Evolutionary conservation across 768 basidiomycete species (phyloP).

Genomic region (Naganishia vishniacii): DNA sequence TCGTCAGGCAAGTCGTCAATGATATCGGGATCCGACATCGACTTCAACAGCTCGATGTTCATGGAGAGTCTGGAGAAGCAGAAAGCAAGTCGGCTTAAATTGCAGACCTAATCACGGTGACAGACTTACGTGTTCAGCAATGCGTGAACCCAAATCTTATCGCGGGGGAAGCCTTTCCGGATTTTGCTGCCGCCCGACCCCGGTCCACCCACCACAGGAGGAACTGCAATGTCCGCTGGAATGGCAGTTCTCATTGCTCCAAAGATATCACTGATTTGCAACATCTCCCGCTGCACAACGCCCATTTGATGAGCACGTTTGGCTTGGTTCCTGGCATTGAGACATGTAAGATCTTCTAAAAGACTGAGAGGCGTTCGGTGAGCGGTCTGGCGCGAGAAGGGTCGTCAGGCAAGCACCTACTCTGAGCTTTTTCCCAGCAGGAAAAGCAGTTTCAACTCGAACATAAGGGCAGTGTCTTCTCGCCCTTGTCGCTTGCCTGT

Average conservation of each 20-base stretch:
- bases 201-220: conserved; percentile 9
- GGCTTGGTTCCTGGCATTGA: background rate
- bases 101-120: too few species aligned
- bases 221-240: conserved; percentile 7
- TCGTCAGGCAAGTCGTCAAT: conserved; percentile 10
- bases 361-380: background rate
- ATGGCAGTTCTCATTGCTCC: background rate
- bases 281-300: background rate
- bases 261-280: background rate
- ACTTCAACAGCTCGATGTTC: conserved; percentile 2
- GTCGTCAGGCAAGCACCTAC: background rate
- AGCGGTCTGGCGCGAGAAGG: background rate
- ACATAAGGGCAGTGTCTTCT: conserved; percentile 2
- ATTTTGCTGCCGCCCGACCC: conserved; percentile 16
- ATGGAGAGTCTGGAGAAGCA: background rate
- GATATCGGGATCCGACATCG: background rate
- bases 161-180: conserved; percentile 14
- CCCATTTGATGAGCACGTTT: conserved; percentile 2
- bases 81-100: background rate
- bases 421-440: conserved; percentile 1
- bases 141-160: conserved; percentile 18
- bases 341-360: background rate
- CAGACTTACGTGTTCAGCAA: conserved; percentile 10
- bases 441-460: conserved; percentile 15
- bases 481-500: background rate